phyloP scores from a whole-genome alignment of 768 basidiomycete genomes.

The Tephrocybe sp. region DNA sequence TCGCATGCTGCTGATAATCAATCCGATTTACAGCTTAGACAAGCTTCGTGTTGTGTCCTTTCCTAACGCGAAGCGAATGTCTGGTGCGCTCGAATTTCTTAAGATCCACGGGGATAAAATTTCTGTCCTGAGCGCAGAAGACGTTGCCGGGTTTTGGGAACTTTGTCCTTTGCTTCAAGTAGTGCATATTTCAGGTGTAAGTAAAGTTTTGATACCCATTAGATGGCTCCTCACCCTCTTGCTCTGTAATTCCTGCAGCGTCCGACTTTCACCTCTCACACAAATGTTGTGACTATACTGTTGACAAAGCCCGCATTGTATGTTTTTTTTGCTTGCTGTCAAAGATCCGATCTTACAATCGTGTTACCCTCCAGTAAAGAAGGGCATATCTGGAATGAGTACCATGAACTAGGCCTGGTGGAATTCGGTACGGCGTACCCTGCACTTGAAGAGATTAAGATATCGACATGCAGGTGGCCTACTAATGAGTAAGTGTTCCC shows the following conservation, averaged over 20 bases:
- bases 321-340: neutral
- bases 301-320: neutral
- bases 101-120: slow-evolving; percentile 1
- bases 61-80: neutral
- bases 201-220: neutral
- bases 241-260: neutral
- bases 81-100: neutral
- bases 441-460: slow-evolving; percentile 1
- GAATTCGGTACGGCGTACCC: slow-evolving; percentile 1
- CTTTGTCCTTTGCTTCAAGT: slow-evolving; percentile 3
- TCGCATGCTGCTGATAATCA: neutral
- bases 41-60: slow-evolving; percentile 1
- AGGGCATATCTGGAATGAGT: neutral
- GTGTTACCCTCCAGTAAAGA: neutral
- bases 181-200: neutral
- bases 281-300: neutral
- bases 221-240: neutral
- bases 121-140: neutral
- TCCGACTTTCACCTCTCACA: slow-evolving; percentile 2
- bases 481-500: slow-evolving; percentile 5
- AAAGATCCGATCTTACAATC: neutral
- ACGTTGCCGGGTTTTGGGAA: neutral
- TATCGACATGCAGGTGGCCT: neutral
- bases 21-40: neutral
- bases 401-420: neutral